A percentile compares a stretch with the other conserved stretches of the same genome.
Evolutionary conservation across 1,139 yeast species (phyloP).

Genomic region (Saccharomycopsis phalli): DNA sequence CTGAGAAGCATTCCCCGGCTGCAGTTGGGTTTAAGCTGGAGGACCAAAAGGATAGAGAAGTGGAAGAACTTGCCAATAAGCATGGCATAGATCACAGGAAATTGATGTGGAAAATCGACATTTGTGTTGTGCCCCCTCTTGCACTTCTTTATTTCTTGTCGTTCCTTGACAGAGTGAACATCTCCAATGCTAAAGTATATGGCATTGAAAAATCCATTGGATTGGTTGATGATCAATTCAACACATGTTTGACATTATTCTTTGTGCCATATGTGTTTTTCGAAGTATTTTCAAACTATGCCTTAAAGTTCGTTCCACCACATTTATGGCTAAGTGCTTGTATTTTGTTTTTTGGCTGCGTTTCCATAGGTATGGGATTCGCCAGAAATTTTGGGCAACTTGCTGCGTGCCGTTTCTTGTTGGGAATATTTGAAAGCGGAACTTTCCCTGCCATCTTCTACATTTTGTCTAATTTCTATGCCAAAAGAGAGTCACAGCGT

Average conservation of each 20-base stretch:
- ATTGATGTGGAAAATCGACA: slow-evolving; percentile 46
- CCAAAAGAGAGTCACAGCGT: slow-evolving; percentile 56
- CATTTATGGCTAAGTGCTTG: slow-evolving; percentile 53
- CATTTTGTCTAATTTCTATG: slow-evolving; percentile 47
- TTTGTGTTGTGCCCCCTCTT: slow-evolving; percentile 62
- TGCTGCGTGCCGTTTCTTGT: slow-evolving; percentile 50
- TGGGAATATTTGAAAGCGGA: slow-evolving; percentile 61
- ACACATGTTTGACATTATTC: slow-evolving; percentile 56
- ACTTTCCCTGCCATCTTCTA: slow-evolving; percentile 70
- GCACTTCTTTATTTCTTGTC: slow-evolving; percentile 60
- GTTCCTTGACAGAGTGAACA: slow-evolving; percentile 65
- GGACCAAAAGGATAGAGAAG: slow-evolving; percentile 34
- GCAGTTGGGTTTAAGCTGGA: slow-evolving; percentile 21
- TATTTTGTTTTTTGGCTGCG: slow-evolving; percentile 52
- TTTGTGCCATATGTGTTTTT: slow-evolving; percentile 64
- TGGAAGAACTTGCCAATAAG: slow-evolving; percentile 53
- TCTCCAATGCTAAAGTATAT: slow-evolving; percentile 64
- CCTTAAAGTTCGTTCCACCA: slow-evolving; percentile 52
- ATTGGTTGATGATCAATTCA: slow-evolving; percentile 51
- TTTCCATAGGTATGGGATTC: slow-evolving; percentile 60
- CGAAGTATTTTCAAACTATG: slow-evolving; percentile 59
- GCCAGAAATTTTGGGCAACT: slow-evolving; percentile 50
- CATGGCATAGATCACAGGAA: slow-evolving; percentile 39
- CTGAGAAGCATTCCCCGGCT: neutral
- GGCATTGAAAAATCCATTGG: slow-evolving; percentile 47